Conservation (phyloP, 2,329 filamentous ascomycete species). For the Pseudocercospora eumusae region DNA sequence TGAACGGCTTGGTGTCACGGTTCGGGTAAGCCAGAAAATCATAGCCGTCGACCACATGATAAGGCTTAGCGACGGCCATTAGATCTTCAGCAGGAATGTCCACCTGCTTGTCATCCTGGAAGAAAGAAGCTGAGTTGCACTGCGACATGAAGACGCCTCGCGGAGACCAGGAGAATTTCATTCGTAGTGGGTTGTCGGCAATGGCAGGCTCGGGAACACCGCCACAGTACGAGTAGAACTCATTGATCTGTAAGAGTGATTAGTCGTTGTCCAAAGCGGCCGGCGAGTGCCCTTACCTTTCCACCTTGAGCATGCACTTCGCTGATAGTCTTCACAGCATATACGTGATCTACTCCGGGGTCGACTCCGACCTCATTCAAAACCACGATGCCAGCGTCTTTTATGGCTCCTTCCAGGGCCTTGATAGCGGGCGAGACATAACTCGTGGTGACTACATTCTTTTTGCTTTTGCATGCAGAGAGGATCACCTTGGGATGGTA, state of each 20-base stretch:
- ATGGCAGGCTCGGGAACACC: neutral
- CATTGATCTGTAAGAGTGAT: neutral
- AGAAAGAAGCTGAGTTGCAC: constrained; percentile 2
- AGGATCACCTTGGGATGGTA: neutral
- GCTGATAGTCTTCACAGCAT: neutral
- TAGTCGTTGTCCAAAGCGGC: too few relatives aligned
- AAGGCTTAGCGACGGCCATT: neutral
- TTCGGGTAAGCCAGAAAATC: neutral
- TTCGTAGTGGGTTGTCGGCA: neutral
- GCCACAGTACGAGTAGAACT: constrained; percentile 3
- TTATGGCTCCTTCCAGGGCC: neutral
- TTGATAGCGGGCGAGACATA: neutral
- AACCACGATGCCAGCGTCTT: neutral
- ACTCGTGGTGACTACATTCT: neutral
- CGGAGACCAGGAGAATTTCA: neutral
- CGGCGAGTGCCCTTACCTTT: neutral
- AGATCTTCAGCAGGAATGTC: constrained; percentile 1
- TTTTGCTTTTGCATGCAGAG: neutral
- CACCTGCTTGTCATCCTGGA: constrained; percentile 1
- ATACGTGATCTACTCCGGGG: neutral
- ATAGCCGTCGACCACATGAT: neutral
- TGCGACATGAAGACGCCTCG: constrained; percentile 1
- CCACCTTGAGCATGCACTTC: neutral
- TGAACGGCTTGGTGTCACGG: neutral
- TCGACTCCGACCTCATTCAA: constrained; percentile 1